Evolutionary conservation across 179 eudicot species (phyloP), one percentile per base, ranked within the genome.

Genomic region (Actinidia polygama): DNA sequence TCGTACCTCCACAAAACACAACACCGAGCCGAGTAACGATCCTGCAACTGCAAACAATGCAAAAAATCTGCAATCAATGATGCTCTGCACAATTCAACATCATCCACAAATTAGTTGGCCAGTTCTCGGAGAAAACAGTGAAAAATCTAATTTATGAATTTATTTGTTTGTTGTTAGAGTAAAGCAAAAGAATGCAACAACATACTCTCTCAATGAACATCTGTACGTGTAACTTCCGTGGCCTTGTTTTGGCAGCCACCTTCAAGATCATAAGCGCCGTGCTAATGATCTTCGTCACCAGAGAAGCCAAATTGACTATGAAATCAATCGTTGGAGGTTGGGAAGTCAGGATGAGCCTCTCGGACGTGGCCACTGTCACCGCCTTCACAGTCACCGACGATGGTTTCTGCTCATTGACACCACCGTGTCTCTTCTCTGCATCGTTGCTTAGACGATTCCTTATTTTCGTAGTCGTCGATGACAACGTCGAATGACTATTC

Each of bases 51-150:
- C 96, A 11, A 93, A 84, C 64, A 93, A 75, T 21, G 91, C 84
- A 66, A 93, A 89, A 86, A 93, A 93, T 76, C 96, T 84, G 81
- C 92, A 90, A 77, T 93, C 90, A 6, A 93, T 21, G 6, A 93
- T 78, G 40, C 15, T 87, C 96, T 93, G 90, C 82, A 87, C 0
- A 71, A 40, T 23, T 44, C 10, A 47, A 78, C 26, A 4, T 1
- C 3, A 66, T 15, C 26, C 19, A 69, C 40, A 23, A 4, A 7
- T 71, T 47, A 46, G 54, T 16, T 46, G 24, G 10, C n/a, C 49
- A 36, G n/a, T n/a, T 40, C 44, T 40, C 44, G 44, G 44, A 40
- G 3, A 40, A 40, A 40, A 40, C 44, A 40, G 44, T 40, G 44
- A 40, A 40, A 40, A 40, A 40, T 40, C 44, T 40, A 40, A 40